These are phyloP conservation scores for Salvia rosmarinus DNA, from an alignment of 257 asterid genomes.

Conservation along the genomic window DNA sequence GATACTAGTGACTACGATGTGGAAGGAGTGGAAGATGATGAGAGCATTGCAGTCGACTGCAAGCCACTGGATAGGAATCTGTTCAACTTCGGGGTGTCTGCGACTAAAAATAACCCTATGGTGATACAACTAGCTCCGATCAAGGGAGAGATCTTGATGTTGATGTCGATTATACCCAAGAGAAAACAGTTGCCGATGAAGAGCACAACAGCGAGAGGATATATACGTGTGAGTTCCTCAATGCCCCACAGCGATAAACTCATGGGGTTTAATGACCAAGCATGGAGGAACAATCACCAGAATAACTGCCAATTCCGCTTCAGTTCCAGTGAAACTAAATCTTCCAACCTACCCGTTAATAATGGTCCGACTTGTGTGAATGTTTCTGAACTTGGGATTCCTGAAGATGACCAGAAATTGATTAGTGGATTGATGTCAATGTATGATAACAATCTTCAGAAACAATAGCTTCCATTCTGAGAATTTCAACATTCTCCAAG, in stretches of 20 bases:
- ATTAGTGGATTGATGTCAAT: conserved; percentile 52
- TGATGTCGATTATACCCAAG: conserved; percentile 45
- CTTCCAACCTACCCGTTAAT: conserved; percentile 27
- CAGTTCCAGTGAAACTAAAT: conserved; percentile 18
- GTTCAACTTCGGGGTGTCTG: conserved; percentile 34
- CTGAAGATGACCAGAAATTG: conserved; percentile 57
- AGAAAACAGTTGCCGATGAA: conserved; percentile 45
- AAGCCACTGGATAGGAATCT: conserved; percentile 44
- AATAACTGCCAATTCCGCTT: conserved; percentile 49
- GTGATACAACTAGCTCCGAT: conserved; percentile 43
- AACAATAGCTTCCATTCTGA: conserved; percentile 35
- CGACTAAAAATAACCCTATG: conserved; percentile 22
- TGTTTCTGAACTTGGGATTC: conserved; percentile 47
- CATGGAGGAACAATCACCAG: conserved; percentile 62
- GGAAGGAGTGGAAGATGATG: conserved; percentile 49
- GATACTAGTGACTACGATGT: conserved; percentile 55
- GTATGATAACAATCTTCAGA: conserved; percentile 42
- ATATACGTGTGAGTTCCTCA: conserved; percentile 54
- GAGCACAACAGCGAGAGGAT: conserved; percentile 38
- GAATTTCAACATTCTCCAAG: conserved; percentile 29
- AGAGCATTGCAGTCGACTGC: conserved; percentile 36
- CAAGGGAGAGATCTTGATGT: conserved; percentile 53
- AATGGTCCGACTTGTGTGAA: conserved; percentile 29
- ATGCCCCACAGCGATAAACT: conserved; percentile 55
- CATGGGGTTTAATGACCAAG: conserved; percentile 53